phyloP scores from a whole-genome alignment of 2,329 filamentous ascomycete species.

The Cladosporium oxysporum region DNA sequence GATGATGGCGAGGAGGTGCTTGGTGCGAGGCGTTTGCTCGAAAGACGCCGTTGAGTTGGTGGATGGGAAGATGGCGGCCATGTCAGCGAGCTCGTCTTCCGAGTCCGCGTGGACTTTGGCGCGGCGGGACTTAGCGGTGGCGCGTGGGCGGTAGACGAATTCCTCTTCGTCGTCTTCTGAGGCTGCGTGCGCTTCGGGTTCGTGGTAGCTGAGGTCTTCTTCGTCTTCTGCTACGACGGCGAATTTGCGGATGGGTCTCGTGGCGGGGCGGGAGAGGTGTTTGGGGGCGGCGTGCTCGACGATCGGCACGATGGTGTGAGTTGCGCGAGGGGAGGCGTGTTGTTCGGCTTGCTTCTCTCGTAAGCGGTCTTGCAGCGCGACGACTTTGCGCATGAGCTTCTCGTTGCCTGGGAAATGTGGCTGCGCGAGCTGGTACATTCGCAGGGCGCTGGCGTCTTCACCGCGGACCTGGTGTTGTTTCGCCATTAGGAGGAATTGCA shows the following conservation, averaged over 20 bases:
- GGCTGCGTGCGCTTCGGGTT: conserved; percentile 40
- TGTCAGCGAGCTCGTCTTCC: conserved; percentile 35
- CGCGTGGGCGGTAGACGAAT: conserved; percentile 40
- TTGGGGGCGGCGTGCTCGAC: conserved; percentile 6
- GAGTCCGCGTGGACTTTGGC: conserved; percentile 27
- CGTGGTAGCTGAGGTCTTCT: conserved; percentile 58
- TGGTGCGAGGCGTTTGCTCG: conserved; percentile 58
- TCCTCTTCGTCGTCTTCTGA: conserved; percentile 42
- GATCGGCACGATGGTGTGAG: not conserved
- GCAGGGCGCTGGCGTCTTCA: conserved; percentile 74
- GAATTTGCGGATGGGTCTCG: conserved; percentile 20
- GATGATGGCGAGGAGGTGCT: conserved; percentile 67
- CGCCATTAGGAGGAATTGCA: conserved; percentile 85
- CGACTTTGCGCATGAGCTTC: conserved; percentile 65
- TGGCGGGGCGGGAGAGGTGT: conserved; percentile 7
- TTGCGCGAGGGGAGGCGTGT: not conserved
- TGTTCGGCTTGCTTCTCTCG: conserved; percentile 41
- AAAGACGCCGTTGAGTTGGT: conserved; percentile 19
- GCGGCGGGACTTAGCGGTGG: conserved; percentile 36
- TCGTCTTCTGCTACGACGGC: conserved; percentile 38
- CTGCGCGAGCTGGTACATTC: conserved; percentile 82
- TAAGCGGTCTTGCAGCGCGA: conserved; percentile 54
- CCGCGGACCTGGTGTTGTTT: conserved; percentile 85
- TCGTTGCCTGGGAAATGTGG: conserved; percentile 84
- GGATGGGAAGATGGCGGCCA: conserved; percentile 1